Conservation (phyloP, 2,329 filamentous ascomycete species). For the Aspergillus chevalieri region DNA sequence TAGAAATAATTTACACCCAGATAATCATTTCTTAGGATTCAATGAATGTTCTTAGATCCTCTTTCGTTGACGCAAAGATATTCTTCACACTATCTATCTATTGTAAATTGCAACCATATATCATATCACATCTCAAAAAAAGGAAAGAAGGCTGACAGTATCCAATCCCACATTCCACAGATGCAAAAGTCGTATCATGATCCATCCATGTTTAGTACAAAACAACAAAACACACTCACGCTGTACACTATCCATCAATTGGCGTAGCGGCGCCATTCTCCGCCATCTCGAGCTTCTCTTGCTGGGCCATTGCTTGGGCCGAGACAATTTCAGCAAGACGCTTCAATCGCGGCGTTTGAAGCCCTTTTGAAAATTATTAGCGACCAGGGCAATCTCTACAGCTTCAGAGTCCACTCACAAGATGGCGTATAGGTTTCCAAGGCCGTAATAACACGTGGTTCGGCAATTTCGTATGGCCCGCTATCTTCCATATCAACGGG, state of each 20-base stretch:
- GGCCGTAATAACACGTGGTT: constrained; percentile 90
- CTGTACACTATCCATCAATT: constrained; percentile 23
- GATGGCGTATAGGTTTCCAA: constrained; percentile 97
- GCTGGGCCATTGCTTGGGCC: constrained; percentile 90
- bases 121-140: constrained; percentile 51
- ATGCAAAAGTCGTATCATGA: constrained; percentile 15
- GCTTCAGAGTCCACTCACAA: constrained; percentile 55
- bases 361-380: constrained; percentile 55
- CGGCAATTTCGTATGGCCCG: constrained; percentile 95
- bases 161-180: neutral
- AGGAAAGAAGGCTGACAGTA: neutral
- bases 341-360: constrained; percentile 92
- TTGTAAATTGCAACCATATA: constrained; percentile 63
- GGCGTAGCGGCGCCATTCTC: constrained; percentile 20
- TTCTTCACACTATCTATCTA: constrained; percentile 26
- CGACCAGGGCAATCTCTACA: neutral
- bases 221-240: constrained; percentile 14
- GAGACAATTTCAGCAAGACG: constrained; percentile 97
- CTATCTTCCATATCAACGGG: constrained; percentile 99
- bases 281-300: constrained; percentile 66
- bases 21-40: no score
- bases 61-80: no score
- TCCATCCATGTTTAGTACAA: constrained; percentile 16
- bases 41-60: no score
- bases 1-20: no score